These are phyloP conservation scores for Psilocybe tampanensis DNA, from an alignment of 768 basidiomycete species.

Conservation along the genomic window DNA sequence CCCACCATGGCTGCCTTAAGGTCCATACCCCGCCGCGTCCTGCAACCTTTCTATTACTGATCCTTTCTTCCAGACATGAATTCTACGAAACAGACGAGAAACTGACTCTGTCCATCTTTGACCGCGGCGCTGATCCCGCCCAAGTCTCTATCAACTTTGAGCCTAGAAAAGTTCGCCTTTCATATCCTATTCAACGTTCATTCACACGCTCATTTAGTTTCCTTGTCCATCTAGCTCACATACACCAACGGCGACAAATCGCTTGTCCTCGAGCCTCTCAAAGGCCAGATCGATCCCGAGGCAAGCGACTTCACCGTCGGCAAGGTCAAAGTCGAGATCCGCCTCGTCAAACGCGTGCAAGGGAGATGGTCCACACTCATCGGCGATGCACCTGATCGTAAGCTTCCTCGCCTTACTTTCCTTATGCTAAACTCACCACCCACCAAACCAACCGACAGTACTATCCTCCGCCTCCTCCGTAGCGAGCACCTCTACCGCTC, in stretches of 20 bases:
- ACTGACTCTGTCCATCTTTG: conserved; percentile 75
- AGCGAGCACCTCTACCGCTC: conserved; percentile 20
- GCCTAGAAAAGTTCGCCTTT: conserved; percentile 54
- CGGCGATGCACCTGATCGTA: conserved; percentile 78
- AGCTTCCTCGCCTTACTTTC: conserved; percentile 26
- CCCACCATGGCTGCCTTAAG: conserved; percentile 36
- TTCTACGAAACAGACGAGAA: conserved; percentile 87
- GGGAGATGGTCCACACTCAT: conserved; percentile 79
- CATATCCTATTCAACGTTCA: conserved; percentile 3
- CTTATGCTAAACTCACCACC: neutral
- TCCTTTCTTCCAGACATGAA: conserved; percentile 58
- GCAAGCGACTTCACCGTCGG: conserved; percentile 69
- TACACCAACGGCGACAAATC: conserved; percentile 72
- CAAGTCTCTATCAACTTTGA: conserved; percentile 65
- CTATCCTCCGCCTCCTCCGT: conserved; percentile 35
- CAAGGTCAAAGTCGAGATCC: conserved; percentile 88
- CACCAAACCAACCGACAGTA: conserved; percentile 2
- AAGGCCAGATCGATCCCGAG: conserved; percentile 74
- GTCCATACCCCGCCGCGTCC: conserved; percentile 20
- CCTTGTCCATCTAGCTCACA: conserved; percentile 39
- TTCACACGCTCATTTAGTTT: neutral
- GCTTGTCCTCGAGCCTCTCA: conserved; percentile 79
- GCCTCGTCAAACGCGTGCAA: conserved; percentile 63
- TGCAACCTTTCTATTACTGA: neutral
- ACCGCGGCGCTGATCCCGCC: conserved; percentile 71